These are phyloP conservation scores for Ganoderma lingzhi DNA, from an alignment of 1,284 basidiomycete genomes.

Conservation along the genomic window DNA sequence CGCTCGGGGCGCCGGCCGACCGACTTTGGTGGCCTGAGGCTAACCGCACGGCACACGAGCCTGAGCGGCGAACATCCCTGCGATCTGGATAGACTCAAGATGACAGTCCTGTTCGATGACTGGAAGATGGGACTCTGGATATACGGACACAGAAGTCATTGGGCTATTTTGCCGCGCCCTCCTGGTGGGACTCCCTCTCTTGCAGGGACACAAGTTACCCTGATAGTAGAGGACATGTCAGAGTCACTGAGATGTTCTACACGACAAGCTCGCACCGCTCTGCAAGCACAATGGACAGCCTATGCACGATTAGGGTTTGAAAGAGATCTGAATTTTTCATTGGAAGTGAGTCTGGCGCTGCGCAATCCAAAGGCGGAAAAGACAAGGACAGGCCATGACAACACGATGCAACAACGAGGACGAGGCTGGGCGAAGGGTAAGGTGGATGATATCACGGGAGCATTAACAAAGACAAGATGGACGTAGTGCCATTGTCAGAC, in stretches of 20 bases:
- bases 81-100: neutral
- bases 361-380: neutral
- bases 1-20: neutral
- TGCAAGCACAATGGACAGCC: too few species aligned
- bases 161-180: neutral
- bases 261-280: neutral
- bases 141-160: neutral
- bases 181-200: neutral
- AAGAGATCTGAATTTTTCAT: neutral
- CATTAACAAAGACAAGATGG: neutral
- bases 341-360: neutral
- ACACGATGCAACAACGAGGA: constrained; percentile 2
- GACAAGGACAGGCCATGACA: neutral
- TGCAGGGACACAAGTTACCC: neutral
- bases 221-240: neutral
- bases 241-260: neutral
- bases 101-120: neutral
- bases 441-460: neutral
- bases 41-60: neutral
- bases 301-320: neutral
- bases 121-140: neutral
- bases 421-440: neutral
- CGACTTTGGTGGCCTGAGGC: neutral
- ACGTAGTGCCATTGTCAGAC: neutral
- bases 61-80: neutral